Base-by-base conservation (phyloP, 441 rosid genomes). In the Sinapis alba region DNA sequence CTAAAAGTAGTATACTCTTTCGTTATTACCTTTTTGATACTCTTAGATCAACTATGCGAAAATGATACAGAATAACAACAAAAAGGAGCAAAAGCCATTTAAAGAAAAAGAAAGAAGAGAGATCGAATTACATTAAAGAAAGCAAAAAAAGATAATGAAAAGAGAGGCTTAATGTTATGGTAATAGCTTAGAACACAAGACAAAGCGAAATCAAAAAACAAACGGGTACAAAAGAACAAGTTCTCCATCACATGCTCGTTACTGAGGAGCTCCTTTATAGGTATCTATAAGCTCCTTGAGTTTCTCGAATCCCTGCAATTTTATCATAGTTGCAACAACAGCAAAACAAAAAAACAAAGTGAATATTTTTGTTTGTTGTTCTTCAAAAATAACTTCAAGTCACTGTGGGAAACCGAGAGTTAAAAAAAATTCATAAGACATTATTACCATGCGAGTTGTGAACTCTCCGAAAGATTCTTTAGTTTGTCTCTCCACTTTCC, bases 391-490 rank as follows among this genome's bases (percentile, higher is more conserved):
- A 2, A 32, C 0, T 70, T 7, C 2, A 64, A 41, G 57, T 19
- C 28, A 28, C 24, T 45, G 21, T 15, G 26, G 18, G 20, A 2
- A 20, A 13, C 16, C 1, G 2, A 57, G 27, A 41, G 76, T 34
- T 70, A n/a, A 32, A 23, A 1, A 1, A 23, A 23, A 23, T 23
- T 23, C 26, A 23, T 3, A 23, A 23, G 2, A 28, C 6, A 28
- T 26, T 3, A 3, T 85, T 77, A 96, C 99, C 85, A 85, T 71
- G 15, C 99, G 97, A 71, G 73, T 87, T 69, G 98, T 79, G 90
- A 84, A 96, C 72, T 84, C 83, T 24, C 99, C 99, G 5, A 96
- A 96, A 79, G 99, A 91, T 85, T 96, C 99, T 38, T 86, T 88
- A 16, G 87, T 59, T 68, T 87, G 81, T 63, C 99, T 83, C 61